A percentile compares a stretch with the other conserved stretches of the same genome.
These are phyloP conservation scores for Phytophthora meadii DNA, from an alignment of 352 stramenopile species.

Conservation along the genomic window DNA sequence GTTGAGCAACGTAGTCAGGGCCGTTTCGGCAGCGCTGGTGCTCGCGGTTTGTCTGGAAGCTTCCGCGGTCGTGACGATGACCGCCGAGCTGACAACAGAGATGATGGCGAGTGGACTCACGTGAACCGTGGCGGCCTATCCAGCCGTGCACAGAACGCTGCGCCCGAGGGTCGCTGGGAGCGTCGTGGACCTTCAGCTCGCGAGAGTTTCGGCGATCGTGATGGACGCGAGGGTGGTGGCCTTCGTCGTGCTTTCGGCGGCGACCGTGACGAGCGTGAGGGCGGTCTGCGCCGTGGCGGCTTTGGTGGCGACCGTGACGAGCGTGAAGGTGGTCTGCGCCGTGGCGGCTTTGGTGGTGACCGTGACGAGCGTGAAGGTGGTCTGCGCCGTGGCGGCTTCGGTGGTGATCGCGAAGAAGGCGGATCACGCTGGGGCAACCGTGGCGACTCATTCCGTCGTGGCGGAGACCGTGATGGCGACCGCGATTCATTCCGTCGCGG, in stretches of 20 bases:
- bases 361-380: slow-evolving; percentile 39
- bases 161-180: slow-evolving; percentile 68
- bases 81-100: slow-evolving; percentile 41
- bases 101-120: slow-evolving; percentile 75
- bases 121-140: slow-evolving; percentile 47
- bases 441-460: slow-evolving; percentile 27
- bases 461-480: slow-evolving; percentile 42
- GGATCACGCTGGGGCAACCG: slow-evolving; percentile 22
- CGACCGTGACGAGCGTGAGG: slow-evolving; percentile 39
- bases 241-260: slow-evolving; percentile 34
- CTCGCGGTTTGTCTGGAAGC: slow-evolving; percentile 30
- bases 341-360: slow-evolving; percentile 34
- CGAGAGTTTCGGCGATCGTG: slow-evolving; percentile 36
- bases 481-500: slow-evolving; percentile 20
- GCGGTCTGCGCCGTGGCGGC: slow-evolving; percentile 26
- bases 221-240: slow-evolving; percentile 37
- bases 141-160: slow-evolving; percentile 43
- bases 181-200: slow-evolving; percentile 54
- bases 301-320: slow-evolving; percentile 54
- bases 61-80: slow-evolving; percentile 31
- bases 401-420: slow-evolving; percentile 38
- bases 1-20: slow-evolving; percentile 38
- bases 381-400: slow-evolving; percentile 19
- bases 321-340: slow-evolving; percentile 28
- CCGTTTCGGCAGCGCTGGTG: slow-evolving; percentile 39